phyloP scores from a whole-genome alignment of 768 basidiomycete species.

The Cystofilobasidium macerans region DNA sequence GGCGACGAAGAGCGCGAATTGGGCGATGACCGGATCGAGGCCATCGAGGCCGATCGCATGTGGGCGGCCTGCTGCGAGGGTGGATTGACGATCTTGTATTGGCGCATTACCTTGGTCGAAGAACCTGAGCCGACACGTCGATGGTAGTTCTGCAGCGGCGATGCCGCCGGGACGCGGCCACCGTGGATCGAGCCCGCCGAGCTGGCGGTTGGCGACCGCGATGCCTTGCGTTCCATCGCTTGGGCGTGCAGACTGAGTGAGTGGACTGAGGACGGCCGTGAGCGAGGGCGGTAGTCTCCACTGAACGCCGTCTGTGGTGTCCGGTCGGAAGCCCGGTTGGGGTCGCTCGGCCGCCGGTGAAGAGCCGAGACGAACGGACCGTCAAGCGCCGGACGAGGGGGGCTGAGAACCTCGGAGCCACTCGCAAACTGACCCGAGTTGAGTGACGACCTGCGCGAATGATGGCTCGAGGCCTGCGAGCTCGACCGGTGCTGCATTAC shows the following conservation, averaged over 20 bases:
- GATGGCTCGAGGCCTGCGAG: slow-evolving; percentile 53
- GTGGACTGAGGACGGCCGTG: slow-evolving; percentile 74
- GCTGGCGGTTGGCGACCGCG: slow-evolving; percentile 64
- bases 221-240: slow-evolving; percentile 41
- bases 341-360: slow-evolving; percentile 44
- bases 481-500: slow-evolving; percentile 51
- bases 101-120: slow-evolving; percentile 67
- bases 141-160: slow-evolving; percentile 66
- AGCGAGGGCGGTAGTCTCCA: slow-evolving; percentile 55
- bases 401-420: slow-evolving; percentile 46
- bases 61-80: slow-evolving; percentile 46
- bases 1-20: slow-evolving; percentile 45
- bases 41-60: slow-evolving; percentile 58
- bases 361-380: slow-evolving; percentile 42
- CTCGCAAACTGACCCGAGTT: background rate
- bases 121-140: slow-evolving; percentile 68
- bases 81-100: slow-evolving; percentile 43
- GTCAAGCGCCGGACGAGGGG: slow-evolving; percentile 27
- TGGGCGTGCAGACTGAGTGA: slow-evolving; percentile 49
- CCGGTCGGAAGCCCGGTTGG: slow-evolving; percentile 60
- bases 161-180: slow-evolving; percentile 50
- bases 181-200: slow-evolving; percentile 55
- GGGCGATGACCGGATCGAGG: slow-evolving; percentile 65
- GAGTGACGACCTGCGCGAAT: slow-evolving; percentile 57
- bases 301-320: slow-evolving; percentile 69